These are phyloP conservation scores for Phaeolepiota aurea DNA, from an alignment of 768 basidiomycete genomes.

Conservation along the genomic window DNA sequence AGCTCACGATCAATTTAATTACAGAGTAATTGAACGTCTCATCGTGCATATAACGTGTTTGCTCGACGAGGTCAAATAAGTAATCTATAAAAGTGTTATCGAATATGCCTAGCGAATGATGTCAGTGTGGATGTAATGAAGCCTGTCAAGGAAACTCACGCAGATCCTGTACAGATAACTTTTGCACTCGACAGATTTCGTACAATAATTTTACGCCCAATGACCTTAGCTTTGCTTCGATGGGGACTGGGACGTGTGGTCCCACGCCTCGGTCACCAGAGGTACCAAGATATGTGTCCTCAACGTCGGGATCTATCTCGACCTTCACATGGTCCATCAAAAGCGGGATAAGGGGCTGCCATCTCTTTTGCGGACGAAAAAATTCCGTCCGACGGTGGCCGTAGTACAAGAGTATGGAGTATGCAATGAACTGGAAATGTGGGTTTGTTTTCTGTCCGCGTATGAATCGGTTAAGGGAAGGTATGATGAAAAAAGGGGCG, in stretches of 20 bases:
- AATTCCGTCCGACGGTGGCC: slow-evolving; percentile 64
- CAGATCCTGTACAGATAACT: slow-evolving; percentile 69
- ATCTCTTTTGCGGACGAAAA: slow-evolving; percentile 74
- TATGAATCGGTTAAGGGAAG: slow-evolving; percentile 4
- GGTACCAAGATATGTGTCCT: slow-evolving; percentile 47
- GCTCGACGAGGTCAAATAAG: slow-evolving; percentile 89
- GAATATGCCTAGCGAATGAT: slow-evolving; percentile 53
- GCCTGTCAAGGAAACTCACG: slow-evolving; percentile 34
- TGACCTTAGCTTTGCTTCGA: slow-evolving; percentile 75
- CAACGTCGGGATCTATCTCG: slow-evolving; percentile 72
- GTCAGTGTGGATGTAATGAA: background rate
- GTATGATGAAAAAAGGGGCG: slow-evolving; percentile 15
- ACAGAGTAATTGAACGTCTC: slow-evolving; percentile 94
- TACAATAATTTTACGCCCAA: slow-evolving; percentile 75
- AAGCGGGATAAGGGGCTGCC: slow-evolving; percentile 73
- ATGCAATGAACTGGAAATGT: slow-evolving; percentile 72
- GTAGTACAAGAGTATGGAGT: slow-evolving; percentile 66
- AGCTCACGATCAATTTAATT: slow-evolving; percentile 83
- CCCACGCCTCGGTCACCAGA: slow-evolving; percentile 22
- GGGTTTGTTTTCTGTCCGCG: slow-evolving; percentile 74
- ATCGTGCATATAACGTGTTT: slow-evolving; percentile 80
- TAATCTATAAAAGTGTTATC: slow-evolving; percentile 79
- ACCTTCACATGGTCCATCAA: slow-evolving; percentile 80
- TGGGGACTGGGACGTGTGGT: slow-evolving; percentile 47
- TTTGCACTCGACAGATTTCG: slow-evolving; percentile 90